phyloP scores from a whole-genome alignment of 2,329 filamentous ascomycete species.

The Phaeosphaeriaceae sp. region DNA sequence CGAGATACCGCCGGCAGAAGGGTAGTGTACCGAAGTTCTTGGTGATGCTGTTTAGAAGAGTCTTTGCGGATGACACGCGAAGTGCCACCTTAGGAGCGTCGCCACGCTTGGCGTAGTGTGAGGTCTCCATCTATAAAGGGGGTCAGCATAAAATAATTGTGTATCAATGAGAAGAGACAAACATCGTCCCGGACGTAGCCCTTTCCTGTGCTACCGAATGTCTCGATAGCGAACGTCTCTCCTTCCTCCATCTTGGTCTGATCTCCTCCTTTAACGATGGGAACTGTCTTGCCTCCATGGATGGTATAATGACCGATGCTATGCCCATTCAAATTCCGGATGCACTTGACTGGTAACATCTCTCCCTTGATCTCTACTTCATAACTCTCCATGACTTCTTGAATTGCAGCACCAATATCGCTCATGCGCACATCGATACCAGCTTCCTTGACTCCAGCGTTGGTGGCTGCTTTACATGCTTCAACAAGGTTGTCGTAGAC shows the following conservation, averaged over 20 bases:
- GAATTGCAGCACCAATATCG: constrained; percentile 82
- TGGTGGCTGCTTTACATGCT: constrained; percentile 72
- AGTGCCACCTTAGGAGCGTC: constrained; percentile 79
- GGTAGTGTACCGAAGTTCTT: constrained; percentile 96
- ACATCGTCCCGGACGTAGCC: constrained; percentile 87
- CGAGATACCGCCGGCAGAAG: constrained; percentile 88
- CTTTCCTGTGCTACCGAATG: constrained; percentile 91
- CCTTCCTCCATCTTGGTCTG: constrained; percentile 98
- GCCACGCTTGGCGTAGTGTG: constrained; percentile 79
- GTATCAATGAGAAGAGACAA: constrained; percentile 14
- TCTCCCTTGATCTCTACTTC: constrained; percentile 83
- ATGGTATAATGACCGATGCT: constrained; percentile 89
- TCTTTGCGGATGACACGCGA: constrained; percentile 81
- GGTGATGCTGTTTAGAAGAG: constrained; percentile 84
- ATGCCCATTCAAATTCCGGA: constrained; percentile 87
- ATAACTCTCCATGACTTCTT: constrained; percentile 93
- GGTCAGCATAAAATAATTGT: constrained; percentile 10
- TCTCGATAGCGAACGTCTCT: constrained; percentile 94
- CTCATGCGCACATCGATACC: constrained; percentile 90
- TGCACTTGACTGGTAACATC: constrained; percentile 80
- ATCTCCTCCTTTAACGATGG: constrained; percentile 87
- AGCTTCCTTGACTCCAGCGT: constrained; percentile 82
- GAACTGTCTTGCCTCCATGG: constrained; percentile 90
- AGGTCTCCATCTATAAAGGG: constrained; percentile 69
- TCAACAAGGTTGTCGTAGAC: constrained; percentile 71